Conservation (phyloP, 2,329 filamentous ascomycete genomes). For the Scedosporium apiospermum region DNA sequence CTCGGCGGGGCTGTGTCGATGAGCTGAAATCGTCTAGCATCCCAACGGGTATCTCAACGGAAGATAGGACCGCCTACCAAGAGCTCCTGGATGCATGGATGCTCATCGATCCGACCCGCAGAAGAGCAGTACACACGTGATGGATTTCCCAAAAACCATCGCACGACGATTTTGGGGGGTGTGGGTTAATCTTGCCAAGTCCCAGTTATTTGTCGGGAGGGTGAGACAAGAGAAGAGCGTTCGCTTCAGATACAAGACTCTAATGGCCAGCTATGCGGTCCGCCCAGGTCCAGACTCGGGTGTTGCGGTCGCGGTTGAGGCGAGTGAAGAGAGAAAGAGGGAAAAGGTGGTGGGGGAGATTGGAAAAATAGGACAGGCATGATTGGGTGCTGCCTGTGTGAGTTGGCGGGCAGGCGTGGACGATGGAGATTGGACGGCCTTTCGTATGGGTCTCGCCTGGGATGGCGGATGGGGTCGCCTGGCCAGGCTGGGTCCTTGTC, state of each 20-base stretch:
- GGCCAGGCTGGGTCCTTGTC: neutral
- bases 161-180: neutral
- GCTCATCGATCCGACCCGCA: too few relatives aligned
- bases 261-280: neutral
- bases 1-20: neutral
- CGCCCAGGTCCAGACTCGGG: neutral
- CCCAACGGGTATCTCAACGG: neutral
- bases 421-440: slow-evolving; percentile 5
- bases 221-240: neutral
- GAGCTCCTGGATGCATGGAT: too few relatives aligned
- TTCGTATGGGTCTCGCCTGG: neutral
- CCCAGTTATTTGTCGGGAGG: neutral
- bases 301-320: neutral
- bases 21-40: neutral
- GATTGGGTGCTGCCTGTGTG: slow-evolving; percentile 4
- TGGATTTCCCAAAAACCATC: neutral
- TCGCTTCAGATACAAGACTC: neutral
- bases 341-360: neutral
- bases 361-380: neutral
- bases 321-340: neutral
- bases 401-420: slow-evolving; percentile 6
- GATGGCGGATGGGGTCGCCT: neutral
- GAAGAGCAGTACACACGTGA: neutral
- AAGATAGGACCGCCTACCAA: too few relatives aligned
- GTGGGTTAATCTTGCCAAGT: neutral